Conservation (phyloP, 345 rosid species). For the Rhodamnia rubescens region DNA sequence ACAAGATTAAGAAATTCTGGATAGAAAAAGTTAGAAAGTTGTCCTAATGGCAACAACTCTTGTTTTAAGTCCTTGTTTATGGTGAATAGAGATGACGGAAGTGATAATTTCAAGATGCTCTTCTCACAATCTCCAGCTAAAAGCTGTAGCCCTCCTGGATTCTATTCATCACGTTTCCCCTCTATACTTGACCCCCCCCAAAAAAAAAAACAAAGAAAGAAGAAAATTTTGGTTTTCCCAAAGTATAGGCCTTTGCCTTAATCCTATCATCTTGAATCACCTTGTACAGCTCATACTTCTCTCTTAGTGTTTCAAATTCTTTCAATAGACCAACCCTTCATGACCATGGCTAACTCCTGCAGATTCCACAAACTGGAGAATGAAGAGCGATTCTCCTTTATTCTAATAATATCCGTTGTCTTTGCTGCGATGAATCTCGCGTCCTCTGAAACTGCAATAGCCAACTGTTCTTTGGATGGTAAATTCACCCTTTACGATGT, state of each 20-base stretch:
- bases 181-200: background rate
- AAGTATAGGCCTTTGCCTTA: background rate
- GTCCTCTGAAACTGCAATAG: background rate
- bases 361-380: background rate
- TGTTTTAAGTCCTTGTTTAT: background rate
- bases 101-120: background rate
- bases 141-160: background rate
- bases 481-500: background rate
- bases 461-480: background rate
- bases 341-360: background rate
- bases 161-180: background rate
- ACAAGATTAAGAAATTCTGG: background rate
- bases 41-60: background rate
- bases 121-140: background rate
- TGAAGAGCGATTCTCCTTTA: background rate
- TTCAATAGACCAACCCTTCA: background rate
- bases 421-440: background rate
- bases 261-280: background rate
- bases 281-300: background rate
- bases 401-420: background rate
- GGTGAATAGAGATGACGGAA: background rate
- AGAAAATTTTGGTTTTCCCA: background rate
- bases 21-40: background rate
- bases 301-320: background rate
- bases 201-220: too few species aligned